phyloP scores from a whole-genome alignment of 2,329 filamentous ascomycete species.

The Ophiostoma perfectum region DNA sequence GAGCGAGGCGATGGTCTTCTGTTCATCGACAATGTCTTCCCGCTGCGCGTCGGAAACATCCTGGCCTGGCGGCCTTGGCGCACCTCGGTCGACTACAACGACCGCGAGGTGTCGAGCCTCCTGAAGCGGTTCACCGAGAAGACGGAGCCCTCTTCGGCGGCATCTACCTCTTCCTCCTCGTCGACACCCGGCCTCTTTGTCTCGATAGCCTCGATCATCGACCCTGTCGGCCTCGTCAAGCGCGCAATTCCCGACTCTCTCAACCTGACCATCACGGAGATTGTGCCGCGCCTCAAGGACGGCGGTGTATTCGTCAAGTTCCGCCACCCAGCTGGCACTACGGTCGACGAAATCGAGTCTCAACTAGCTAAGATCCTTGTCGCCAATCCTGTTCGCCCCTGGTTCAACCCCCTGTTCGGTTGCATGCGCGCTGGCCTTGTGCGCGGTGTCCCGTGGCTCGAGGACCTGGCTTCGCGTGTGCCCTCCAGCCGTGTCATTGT shows the following conservation, averaged over 20 bases:
- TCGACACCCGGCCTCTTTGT: background rate
- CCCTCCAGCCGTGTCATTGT: slow-evolving; percentile 72
- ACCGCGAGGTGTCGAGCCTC: slow-evolving; percentile 45
- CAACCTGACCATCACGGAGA: slow-evolving; percentile 67
- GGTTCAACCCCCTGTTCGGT: slow-evolving; percentile 77
- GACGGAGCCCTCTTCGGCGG: slow-evolving; percentile 32
- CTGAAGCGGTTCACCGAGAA: slow-evolving; percentile 49
- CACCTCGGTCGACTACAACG: slow-evolving; percentile 31
- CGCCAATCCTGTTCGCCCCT: slow-evolving; percentile 70
- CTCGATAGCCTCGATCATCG: slow-evolving; percentile 30
- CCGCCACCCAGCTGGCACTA: slow-evolving; percentile 42
- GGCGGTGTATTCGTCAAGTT: slow-evolving; percentile 93
- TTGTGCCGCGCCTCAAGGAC: slow-evolving; percentile 80
- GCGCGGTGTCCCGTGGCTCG: slow-evolving; percentile 82
- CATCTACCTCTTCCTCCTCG: slow-evolving; percentile 1
- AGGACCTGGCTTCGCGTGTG: slow-evolving; percentile 73
- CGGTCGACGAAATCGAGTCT: slow-evolving; percentile 41
- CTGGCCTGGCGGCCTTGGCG: slow-evolving; percentile 43
- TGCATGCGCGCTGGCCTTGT: slow-evolving; percentile 66
- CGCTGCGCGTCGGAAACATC: slow-evolving; percentile 59
- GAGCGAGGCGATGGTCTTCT: slow-evolving; percentile 72
- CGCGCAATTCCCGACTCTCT: slow-evolving; percentile 58
- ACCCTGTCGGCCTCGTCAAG: slow-evolving; percentile 51
- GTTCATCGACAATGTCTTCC: slow-evolving; percentile 90
- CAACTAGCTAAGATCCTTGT: slow-evolving; percentile 58